These are phyloP conservation scores for Collybia mongolica DNA, from an alignment of 768 basidiomycete species.

Conservation along the genomic window DNA sequence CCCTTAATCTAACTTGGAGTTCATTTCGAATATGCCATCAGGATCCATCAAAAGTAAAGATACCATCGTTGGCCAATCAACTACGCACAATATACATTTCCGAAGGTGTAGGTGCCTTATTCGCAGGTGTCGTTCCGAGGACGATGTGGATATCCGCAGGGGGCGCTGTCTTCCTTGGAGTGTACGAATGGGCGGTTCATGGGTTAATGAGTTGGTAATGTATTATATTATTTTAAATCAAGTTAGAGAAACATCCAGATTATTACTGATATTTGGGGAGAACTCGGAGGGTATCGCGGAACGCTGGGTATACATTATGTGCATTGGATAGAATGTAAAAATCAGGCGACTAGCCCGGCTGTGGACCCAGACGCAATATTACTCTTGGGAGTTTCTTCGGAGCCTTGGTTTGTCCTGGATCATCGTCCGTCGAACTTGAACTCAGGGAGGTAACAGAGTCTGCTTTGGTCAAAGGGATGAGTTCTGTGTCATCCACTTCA, in stretches of 20 bases:
- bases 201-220: constrained; percentile 36
- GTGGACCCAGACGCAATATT: constrained; percentile 29
- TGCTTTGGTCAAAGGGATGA: not conserved
- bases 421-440: constrained; percentile 27
- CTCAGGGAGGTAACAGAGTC: constrained; percentile 22
- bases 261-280: not conserved
- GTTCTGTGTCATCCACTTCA: not conserved
- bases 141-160: constrained; percentile 97
- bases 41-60: constrained; percentile 46
- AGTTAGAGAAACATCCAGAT: not conserved
- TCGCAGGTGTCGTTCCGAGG: constrained; percentile 85
- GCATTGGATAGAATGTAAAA: not conserved
- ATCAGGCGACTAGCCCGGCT: constrained; percentile 10
- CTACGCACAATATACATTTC: constrained; percentile 62
- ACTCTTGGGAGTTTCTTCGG: constrained; percentile 30
- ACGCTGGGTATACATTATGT: constrained; percentile 1
- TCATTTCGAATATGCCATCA: constrained; percentile 19
- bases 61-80: constrained; percentile 56
- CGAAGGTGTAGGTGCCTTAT: constrained; percentile 78
- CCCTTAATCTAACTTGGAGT: not conserved
- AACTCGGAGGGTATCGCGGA: constrained; percentile 1
- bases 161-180: constrained; percentile 96
- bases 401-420: constrained; percentile 48
- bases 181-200: constrained; percentile 81
- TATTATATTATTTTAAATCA: not conserved